Evolutionary conservation across 805 yeast genomes (phyloP), one percentile per base, ranked within the genome.

Genomic region (Metschnikowia henanensis): DNA sequence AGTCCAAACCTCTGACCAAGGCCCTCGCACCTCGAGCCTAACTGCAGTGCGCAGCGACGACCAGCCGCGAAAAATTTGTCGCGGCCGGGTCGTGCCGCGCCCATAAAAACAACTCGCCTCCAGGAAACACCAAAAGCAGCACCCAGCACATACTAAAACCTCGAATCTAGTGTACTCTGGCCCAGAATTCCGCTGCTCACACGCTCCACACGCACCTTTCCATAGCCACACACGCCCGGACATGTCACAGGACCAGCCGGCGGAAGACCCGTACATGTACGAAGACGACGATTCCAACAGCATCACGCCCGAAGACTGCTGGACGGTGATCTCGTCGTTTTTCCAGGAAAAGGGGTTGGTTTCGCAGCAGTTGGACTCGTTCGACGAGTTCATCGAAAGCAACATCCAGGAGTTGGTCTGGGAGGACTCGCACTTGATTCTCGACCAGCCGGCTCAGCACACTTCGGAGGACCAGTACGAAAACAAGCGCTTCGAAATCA

Each of bases 381-480:
- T 95, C 64, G 96, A 94, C 71, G 99, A 94, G 73, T 94, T 94
- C 70, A 91, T 94, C 55, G 96, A 90, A 65, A 83, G 96, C 28
- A 88, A 98, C 35, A 88, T 94, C 64, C 99, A 94, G 72, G 97
- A 94, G 62, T 82, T 95, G 52, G 97, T 94, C 21, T 81, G 94
- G 76, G 99, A 94, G 70, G 98, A 94, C 65, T 84, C 92, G 39
- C 89, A 91, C 45, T 76, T 94, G 65, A 90, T 95, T 49, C 76
- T 95, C 55, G 99, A 94, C 69, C 98, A 94, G 70, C 95, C 97
- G 7, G 99, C 99, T 12, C 99, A 95, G 68, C 98, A 94, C 62
- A 84, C 95, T 3, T 82, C 91, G 29, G 96, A 91, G 56, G 79
- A 81, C 45, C 99, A 94, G 64, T 86, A 89, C 62, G 81, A 88